Percentiles rank a stretch among this genome's conserved stretches.
phyloP scores from a whole-genome alignment of 352 stramenopile species.

The Elongisporangium undulatum region DNA sequence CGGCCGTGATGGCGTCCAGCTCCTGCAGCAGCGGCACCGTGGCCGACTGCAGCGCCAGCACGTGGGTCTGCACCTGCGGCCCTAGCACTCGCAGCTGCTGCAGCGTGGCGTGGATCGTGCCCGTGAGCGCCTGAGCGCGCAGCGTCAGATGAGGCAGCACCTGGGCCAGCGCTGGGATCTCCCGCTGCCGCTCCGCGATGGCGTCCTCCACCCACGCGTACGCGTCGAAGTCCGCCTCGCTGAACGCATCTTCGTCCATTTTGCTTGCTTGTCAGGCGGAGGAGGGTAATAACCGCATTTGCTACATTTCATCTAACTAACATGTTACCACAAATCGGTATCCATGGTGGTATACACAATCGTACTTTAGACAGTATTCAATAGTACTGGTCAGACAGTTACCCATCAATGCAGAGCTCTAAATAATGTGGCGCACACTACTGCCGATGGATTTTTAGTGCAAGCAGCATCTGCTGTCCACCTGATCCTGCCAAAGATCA shows the following conservation, averaged over 20 bases:
- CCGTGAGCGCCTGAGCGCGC: constrained; percentile 54
- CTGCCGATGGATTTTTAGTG: not conserved
- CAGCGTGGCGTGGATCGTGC: constrained; percentile 48
- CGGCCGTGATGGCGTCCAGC: constrained; percentile 26
- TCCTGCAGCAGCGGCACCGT: constrained; percentile 33
- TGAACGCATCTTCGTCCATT: constrained; percentile 43
- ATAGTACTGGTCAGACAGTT: constrained; percentile 1
- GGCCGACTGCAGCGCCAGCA: constrained; percentile 40
- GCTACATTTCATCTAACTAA: no score
- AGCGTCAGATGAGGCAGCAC: constrained; percentile 57
- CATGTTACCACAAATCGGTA: no score
- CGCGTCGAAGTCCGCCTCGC: constrained; percentile 47
- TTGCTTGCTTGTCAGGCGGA: not conserved
- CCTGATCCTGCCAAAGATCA: not conserved
- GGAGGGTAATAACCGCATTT: constrained; percentile 12
- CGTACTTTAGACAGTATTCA: constrained; percentile 3
- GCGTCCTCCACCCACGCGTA: constrained; percentile 72
- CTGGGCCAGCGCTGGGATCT: constrained; percentile 24
- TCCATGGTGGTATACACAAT: no score
- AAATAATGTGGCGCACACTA: not conserved
- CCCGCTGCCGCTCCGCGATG: constrained; percentile 25
- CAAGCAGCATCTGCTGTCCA: not conserved
- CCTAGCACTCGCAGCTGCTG: constrained; percentile 49
- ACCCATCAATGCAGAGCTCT: not conserved
- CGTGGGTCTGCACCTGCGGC: constrained; percentile 47